Evolutionary conservation across 1,284 basidiomycete species (phyloP).

Genomic region (Athelia sp.): DNA sequence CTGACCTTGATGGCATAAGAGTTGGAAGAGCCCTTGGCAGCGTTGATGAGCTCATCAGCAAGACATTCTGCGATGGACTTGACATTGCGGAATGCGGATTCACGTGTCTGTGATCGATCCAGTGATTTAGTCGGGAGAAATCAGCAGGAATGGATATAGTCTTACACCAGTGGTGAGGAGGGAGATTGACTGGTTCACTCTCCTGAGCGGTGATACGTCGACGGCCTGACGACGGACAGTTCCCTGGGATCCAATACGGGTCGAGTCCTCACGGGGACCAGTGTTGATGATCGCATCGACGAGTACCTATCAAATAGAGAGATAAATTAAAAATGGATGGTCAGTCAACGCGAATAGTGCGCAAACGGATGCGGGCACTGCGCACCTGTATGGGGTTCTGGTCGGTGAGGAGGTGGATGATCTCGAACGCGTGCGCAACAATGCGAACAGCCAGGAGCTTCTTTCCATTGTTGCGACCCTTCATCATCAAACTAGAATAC

Average conservation of each 20-base stretch:
- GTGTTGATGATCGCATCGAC: constrained; percentile 99
- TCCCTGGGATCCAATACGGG: constrained; percentile 99
- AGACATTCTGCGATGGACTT: constrained; percentile 99
- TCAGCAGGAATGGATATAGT: constrained; percentile 10
- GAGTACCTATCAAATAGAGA: constrained; percentile 50
- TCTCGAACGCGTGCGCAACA: constrained; percentile 99
- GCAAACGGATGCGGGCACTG: constrained; percentile 1
- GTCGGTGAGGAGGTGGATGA: constrained; percentile 99
- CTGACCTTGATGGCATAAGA: constrained; percentile 97
- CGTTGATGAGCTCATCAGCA: constrained; percentile 99
- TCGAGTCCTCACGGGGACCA: constrained; percentile 99
- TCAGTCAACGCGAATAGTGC: constrained; percentile 3
- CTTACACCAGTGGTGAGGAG: constrained; percentile 94
- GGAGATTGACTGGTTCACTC: constrained; percentile 97
- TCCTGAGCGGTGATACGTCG: constrained; percentile 97
- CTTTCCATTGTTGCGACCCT: constrained; percentile 99
- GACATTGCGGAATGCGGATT: constrained; percentile 99
- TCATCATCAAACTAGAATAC: constrained; percentile 89
- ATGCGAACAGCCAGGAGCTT: constrained; percentile 99
- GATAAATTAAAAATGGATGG: constrained; percentile 5
- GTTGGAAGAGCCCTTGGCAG: constrained; percentile 99
- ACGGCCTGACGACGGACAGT: constrained; percentile 99
- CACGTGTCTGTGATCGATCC: constrained; percentile 69
- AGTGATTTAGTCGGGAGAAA: constrained; percentile 8
- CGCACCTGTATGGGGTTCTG: constrained; percentile 98